Conservation (phyloP, 2,329 filamentous ascomycete genomes). For the Blastomyces gilchristii region DNA sequence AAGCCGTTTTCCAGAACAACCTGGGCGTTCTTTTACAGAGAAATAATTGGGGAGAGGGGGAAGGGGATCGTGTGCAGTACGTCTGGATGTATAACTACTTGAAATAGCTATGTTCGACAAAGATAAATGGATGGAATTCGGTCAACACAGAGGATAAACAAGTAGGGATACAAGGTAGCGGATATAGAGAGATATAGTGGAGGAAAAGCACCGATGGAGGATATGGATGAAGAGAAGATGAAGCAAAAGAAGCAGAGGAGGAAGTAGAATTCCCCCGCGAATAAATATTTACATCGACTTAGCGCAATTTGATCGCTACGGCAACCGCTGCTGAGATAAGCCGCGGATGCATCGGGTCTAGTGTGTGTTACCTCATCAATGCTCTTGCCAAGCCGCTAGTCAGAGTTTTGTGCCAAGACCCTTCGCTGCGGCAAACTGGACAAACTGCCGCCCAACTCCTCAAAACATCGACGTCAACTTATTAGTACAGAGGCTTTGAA, state of each 20-base stretch:
- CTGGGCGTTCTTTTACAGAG: slow-evolving; percentile 12
- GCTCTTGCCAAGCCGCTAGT: background rate
- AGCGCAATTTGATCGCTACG: slow-evolving; percentile 26
- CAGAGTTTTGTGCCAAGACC: slow-evolving; percentile 2
- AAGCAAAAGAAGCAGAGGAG: slow-evolving; percentile 15
- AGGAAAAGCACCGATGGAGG: slow-evolving; percentile 13
- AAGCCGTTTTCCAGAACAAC: slow-evolving; percentile 14
- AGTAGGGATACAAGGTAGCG: slow-evolving; percentile 18
- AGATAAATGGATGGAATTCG: slow-evolving; percentile 26
- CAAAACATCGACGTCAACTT: background rate
- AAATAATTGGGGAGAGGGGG: background rate
- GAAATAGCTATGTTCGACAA: slow-evolving; percentile 25
- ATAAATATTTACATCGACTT: slow-evolving; percentile 30
- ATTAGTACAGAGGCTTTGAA: too few relatives aligned
- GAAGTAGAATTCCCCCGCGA: slow-evolving; percentile 17
- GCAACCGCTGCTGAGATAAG: slow-evolving; percentile 26
- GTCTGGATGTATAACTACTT: slow-evolving; percentile 29
- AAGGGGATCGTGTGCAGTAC: background rate
- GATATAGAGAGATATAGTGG: slow-evolving; percentile 16
- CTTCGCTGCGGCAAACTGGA: background rate
- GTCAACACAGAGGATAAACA: slow-evolving; percentile 21
- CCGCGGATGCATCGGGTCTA: slow-evolving; percentile 21
- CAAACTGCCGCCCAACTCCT: too few relatives aligned
- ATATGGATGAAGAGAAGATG: slow-evolving; percentile 19
- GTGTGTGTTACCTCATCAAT: background rate